Conservation (phyloP, 1,139 yeast genomes). For the Nakaseomyces glabratus region DNA sequence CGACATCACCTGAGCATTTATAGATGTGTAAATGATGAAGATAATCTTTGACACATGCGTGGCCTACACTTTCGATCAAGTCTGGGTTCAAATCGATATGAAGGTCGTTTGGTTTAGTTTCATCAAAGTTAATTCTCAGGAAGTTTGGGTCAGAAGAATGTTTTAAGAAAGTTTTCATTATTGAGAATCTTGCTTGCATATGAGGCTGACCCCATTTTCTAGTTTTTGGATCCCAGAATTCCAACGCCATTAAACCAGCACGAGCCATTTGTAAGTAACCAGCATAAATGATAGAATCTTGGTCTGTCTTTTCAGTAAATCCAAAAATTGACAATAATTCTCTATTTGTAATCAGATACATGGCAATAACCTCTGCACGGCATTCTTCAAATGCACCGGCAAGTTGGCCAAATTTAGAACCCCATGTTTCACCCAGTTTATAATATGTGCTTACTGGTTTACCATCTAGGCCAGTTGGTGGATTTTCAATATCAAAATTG, state of each 20-base stretch:
- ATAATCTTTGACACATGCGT: conserved; percentile 63
- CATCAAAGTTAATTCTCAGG: conserved; percentile 37
- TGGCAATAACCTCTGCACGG: conserved; percentile 84
- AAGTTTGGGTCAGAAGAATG: conserved; percentile 56
- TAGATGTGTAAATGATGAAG: conserved; percentile 63
- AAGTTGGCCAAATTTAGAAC: conserved; percentile 67
- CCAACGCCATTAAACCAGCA: conserved; percentile 75
- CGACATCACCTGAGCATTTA: conserved; percentile 68
- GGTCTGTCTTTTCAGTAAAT: conserved; percentile 45
- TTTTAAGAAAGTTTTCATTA: conserved; percentile 62
- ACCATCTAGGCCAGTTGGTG: conserved; percentile 49
- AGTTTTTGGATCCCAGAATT: conserved; percentile 76
- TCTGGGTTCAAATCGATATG: conserved; percentile 48
- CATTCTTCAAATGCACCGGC: conserved; percentile 90
- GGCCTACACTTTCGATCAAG: conserved; percentile 60
- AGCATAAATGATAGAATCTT: conserved; percentile 53
- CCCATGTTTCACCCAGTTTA: conserved; percentile 81
- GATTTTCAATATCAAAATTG: conserved; percentile 58
- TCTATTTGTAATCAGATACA: conserved; percentile 64
- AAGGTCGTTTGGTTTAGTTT: conserved; percentile 43
- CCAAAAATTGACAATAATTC: conserved; percentile 67
- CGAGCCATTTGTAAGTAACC: conserved; percentile 78
- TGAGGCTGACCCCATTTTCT: conserved; percentile 94
- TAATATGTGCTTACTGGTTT: conserved; percentile 59
- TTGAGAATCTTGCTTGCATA: conserved; percentile 86